Conservation (phyloP, 2,329 filamentous ascomycete genomes). For the Hypoxylon sp. region DNA sequence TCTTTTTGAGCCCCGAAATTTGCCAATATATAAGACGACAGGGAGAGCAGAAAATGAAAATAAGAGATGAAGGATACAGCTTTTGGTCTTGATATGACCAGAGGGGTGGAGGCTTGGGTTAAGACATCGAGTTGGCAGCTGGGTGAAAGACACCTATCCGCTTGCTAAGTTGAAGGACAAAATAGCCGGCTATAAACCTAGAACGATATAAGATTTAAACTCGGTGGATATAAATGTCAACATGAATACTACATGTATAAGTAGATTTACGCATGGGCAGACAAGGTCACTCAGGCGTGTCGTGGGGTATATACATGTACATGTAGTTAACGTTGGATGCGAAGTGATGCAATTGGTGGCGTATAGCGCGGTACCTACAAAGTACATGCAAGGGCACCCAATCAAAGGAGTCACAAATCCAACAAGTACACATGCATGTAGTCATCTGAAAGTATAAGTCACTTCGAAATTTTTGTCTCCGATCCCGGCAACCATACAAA, state of each 20-base stretch:
- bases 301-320: not conserved
- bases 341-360: slow-evolving; percentile 8
- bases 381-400: slow-evolving; percentile 11
- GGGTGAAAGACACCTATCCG: too few species aligned
- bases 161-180: too few species aligned
- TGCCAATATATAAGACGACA: not conserved
- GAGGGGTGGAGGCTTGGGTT: too few species aligned
- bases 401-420: slow-evolving; percentile 11
- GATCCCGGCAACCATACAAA: slow-evolving; percentile 45
- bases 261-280: too few species aligned
- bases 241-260: not conserved
- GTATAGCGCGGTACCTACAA: not conserved
- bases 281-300: not conserved
- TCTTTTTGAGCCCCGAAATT: not conserved
- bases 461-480: slow-evolving; percentile 45
- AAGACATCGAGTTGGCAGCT: too few species aligned
- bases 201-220: too few species aligned
- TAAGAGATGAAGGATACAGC: too few species aligned
- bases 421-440: too few species aligned
- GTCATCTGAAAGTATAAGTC: slow-evolving; percentile 14
- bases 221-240: too few species aligned
- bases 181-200: too few species aligned
- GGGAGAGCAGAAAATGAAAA: not conserved
- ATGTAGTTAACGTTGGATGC: not conserved
- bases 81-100: too few species aligned